phyloP scores from a whole-genome alignment of 495 filamentous ascomycete species.

The Tetracladium setigerum region DNA sequence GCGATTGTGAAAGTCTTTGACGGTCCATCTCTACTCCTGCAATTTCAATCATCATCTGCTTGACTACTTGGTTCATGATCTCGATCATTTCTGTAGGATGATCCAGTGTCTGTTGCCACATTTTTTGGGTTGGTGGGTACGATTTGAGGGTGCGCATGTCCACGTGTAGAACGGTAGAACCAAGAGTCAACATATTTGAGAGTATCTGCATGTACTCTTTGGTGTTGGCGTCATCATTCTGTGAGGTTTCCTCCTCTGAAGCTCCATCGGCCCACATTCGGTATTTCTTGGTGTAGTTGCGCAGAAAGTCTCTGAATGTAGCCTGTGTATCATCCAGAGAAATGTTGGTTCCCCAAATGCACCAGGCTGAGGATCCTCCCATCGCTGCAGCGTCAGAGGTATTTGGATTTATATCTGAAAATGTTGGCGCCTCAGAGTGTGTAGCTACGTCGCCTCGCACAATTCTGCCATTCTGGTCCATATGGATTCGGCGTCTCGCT shows the following conservation, averaged over 20 bases:
- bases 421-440: conserved; percentile 73
- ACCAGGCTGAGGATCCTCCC: conserved; percentile 66
- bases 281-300: conserved; percentile 86
- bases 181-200: conserved; percentile 82
- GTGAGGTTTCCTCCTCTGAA: conserved; percentile 63
- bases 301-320: conserved; percentile 82
- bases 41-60: conserved; percentile 88
- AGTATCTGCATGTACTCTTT: conserved; percentile 81
- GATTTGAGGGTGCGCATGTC: conserved; percentile 85
- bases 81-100: conserved; percentile 96
- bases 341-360: conserved; percentile 98
- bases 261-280: conserved; percentile 83
- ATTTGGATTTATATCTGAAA: conserved; percentile 76
- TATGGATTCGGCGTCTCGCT: conserved; percentile 63
- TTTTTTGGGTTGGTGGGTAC: conserved; percentile 83
- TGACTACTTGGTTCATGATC: conserved; percentile 89
- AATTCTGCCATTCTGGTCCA: conserved; percentile 74
- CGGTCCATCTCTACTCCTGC: conserved; percentile 69
- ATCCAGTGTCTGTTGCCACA: conserved; percentile 89
- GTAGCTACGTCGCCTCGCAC: conserved; percentile 44
- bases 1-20: conserved; percentile 49
- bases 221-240: conserved; percentile 51
- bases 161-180: conserved; percentile 74
- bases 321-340: conserved; percentile 83
- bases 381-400: conserved; percentile 90